Conservation (phyloP, 2,329 filamentous ascomycete genomes). For the Cyanodermella asteris region DNA sequence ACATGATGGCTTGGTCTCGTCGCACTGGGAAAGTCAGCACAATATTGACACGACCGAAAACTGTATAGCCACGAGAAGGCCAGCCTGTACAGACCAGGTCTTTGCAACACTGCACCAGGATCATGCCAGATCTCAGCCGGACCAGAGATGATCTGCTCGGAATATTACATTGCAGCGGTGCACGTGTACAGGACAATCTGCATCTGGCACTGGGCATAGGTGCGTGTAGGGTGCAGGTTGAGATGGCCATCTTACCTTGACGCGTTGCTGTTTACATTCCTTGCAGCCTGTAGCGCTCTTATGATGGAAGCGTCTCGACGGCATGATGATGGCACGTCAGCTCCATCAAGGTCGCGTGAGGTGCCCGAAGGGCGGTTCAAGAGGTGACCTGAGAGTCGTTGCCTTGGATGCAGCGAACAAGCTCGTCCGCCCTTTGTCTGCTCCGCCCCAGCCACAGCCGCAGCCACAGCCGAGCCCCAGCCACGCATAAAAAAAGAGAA, state of each 20-base stretch:
- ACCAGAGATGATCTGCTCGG: no score
- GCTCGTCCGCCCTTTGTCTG: not conserved
- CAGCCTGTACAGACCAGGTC: constrained; percentile 2
- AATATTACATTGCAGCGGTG: no score
- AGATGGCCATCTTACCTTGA: not conserved
- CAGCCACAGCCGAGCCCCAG: not conserved
- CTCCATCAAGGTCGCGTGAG: no score
- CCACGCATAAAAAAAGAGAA: no score
- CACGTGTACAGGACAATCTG: no score
- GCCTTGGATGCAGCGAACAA: not conserved
- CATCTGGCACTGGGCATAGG: no score
- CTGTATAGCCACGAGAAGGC: constrained; percentile 1
- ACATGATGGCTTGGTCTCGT: constrained; percentile 3
- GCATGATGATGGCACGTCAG: no score
- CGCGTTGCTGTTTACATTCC: constrained; percentile 3
- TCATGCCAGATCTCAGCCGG: not conserved
- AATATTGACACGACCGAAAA: not conserved
- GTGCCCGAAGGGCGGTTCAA: not conserved
- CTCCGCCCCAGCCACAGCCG: not conserved
- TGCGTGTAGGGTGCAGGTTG: no score
- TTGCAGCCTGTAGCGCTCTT: constrained; percentile 4
- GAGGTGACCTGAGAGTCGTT: not conserved
- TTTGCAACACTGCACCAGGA: not conserved
- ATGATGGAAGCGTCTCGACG: constrained; percentile 4
- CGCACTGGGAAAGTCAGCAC: constrained; percentile 4